These are phyloP conservation scores for Fusarium vanettenii DNA, from an alignment of 2,329 filamentous ascomycete species.

Conservation along the genomic window DNA sequence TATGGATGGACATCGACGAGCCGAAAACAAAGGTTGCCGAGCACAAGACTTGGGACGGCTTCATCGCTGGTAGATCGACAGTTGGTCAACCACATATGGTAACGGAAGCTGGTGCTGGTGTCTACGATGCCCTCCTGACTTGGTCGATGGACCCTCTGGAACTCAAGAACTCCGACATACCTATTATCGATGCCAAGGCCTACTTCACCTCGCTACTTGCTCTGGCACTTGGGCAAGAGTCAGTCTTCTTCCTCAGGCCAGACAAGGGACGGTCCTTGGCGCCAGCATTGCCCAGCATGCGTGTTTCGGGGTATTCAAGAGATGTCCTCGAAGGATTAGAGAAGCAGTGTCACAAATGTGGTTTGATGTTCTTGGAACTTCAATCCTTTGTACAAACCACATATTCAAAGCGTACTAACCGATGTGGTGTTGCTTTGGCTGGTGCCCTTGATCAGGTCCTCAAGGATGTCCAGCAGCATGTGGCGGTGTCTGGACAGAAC, in stretches of 20 bases:
- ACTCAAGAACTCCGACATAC: conserved; percentile 52
- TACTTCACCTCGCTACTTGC: conserved; percentile 71
- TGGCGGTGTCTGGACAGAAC: conserved; percentile 56
- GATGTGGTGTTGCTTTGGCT: conserved; percentile 64
- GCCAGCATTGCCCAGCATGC: conserved; percentile 57
- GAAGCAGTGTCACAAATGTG: conserved; percentile 58
- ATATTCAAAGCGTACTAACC: conserved; percentile 57
- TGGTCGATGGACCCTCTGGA: conserved; percentile 54
- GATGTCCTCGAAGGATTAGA: conserved; percentile 61
- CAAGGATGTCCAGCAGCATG: conserved; percentile 60
- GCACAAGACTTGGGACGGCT: conserved; percentile 78
- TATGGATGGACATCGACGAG: conserved; percentile 61
- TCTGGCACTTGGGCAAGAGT: conserved; percentile 77
- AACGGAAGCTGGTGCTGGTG: conserved; percentile 73
- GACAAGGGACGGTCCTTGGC: conserved; percentile 63
- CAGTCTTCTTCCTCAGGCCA: conserved; percentile 76
- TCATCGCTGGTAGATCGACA: conserved; percentile 56
- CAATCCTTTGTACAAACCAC: conserved; percentile 59
- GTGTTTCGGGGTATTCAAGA: conserved; percentile 68
- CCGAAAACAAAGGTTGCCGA: conserved; percentile 47
- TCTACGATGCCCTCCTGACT: conserved; percentile 73
- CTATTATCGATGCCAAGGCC: conserved; percentile 59
- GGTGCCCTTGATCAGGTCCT: conserved; percentile 62
- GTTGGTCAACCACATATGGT: conserved; percentile 65
- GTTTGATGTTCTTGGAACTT: conserved; percentile 60